Evolutionary conservation across 2,329 filamentous ascomycete genomes (phyloP), one percentile per base, ranked within the genome.

Genomic region (Phyllosticta citrichinensis): DNA sequence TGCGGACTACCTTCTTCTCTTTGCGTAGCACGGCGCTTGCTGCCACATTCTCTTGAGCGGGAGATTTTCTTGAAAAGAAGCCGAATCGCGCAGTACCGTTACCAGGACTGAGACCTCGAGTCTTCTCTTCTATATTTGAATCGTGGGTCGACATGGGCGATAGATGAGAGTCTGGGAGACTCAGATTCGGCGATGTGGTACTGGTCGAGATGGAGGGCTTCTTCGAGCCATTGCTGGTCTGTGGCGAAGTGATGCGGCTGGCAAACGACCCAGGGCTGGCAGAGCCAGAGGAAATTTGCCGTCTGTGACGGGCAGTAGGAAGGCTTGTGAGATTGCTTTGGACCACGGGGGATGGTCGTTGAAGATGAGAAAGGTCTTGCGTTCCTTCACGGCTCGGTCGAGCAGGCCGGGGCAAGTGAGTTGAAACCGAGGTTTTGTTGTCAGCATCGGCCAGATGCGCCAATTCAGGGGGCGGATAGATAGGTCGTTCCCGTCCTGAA

Each of bases 1-100:
- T 93, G 27, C 88, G 68, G 1, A 66, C 66, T 24, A 77, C 63
- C 8, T 77, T 69, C 64, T 81, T 85, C 9, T 86, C 84, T 47
- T 81, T 79, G 69, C 81, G 84, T 0, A 71, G 63, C 11, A 74
- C 63, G n/a, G 73, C 70, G 25, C 35, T 40, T 52, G 84, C 79
- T 3, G 81, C 70, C 6, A 8, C 40, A n/a, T 47, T n/a, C 6
- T 47, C 40, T 47, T 17, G 40, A n/a, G 40, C 40, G 0, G 83
- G 79, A 0, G 83, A 79, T 72, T 90, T 95, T 65, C 87, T 83
- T 9, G 86, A 80, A 67, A 96, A 96, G 59, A 96, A 80, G 1
- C 88, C 87, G 70, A 96, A 94, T 2, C 87, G 83, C 8, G 83
- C 80, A 66, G 77, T 80, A 47, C 84, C 83, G 12, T 82, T 81